Conservation (phyloP, 2,329 filamentous ascomycete genomes). For the Ilyonectria destructans region DNA sequence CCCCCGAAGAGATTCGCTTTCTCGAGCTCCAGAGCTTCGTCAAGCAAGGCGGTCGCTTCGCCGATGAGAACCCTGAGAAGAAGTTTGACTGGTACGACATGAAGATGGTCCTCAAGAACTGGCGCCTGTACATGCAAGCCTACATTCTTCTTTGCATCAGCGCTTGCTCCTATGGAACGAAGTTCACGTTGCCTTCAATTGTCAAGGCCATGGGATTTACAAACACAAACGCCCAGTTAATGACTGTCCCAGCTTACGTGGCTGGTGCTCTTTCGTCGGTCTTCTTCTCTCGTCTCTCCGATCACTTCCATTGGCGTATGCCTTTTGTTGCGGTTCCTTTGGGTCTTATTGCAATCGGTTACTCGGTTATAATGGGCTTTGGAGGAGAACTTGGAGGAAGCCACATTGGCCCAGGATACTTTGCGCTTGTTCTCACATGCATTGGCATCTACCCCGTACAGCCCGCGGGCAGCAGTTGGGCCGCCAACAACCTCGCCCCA, state of each 20-base stretch:
- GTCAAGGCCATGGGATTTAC: slow-evolving; percentile 58
- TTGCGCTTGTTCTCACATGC: slow-evolving; percentile 76
- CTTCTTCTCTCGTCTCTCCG: slow-evolving; percentile 74
- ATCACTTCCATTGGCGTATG: slow-evolving; percentile 76
- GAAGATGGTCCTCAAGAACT: slow-evolving; percentile 46
- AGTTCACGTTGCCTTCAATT: slow-evolving; percentile 54
- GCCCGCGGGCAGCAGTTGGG: slow-evolving; percentile 66
- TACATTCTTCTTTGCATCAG: slow-evolving; percentile 44
- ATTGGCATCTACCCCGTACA: slow-evolving; percentile 81
- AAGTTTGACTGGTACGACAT: slow-evolving; percentile 46
- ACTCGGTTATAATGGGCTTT: slow-evolving; percentile 72
- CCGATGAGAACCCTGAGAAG: slow-evolving; percentile 34
- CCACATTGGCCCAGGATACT: slow-evolving; percentile 73
- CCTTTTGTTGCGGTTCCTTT: slow-evolving; percentile 76
- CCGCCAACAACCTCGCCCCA: slow-evolving; percentile 63
- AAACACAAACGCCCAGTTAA: slow-evolving; percentile 52
- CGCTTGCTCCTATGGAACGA: slow-evolving; percentile 45
- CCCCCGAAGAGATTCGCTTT: slow-evolving; percentile 55
- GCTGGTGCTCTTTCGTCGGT: slow-evolving; percentile 76
- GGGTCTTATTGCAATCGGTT: slow-evolving; percentile 74
- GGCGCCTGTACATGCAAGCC: slow-evolving; percentile 48
- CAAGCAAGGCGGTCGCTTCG: slow-evolving; percentile 50
- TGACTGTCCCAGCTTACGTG: slow-evolving; percentile 72
- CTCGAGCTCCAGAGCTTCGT: slow-evolving; percentile 50
- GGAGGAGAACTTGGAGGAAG: slow-evolving; percentile 59